Evolutionary conservation across 257 asterid species (phyloP).

Genomic region (Jacaranda mimosifolia): DNA sequence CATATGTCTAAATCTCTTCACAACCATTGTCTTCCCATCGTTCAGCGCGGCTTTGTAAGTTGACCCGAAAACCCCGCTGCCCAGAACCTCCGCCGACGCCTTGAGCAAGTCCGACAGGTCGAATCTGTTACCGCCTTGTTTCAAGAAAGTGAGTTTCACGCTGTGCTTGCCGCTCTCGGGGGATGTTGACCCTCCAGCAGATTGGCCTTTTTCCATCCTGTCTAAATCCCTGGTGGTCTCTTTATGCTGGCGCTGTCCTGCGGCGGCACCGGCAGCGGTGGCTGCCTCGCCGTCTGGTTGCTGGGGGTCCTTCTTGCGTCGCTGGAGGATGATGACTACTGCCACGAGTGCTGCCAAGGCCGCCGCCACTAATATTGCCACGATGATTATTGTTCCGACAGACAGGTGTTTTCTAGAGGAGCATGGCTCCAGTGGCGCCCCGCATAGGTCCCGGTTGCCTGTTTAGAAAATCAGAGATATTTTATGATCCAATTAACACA

Average conservation of each 20-base stretch:
- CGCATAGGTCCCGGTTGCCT: constrained; percentile 82
- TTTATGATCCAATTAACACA: background rate
- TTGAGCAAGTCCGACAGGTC: constrained; percentile 76
- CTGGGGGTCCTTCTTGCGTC: constrained; percentile 40
- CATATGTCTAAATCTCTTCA: constrained; percentile 88
- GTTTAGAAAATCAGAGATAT: background rate
- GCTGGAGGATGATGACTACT: constrained; percentile 48
- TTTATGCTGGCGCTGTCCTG: background rate
- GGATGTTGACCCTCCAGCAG: constrained; percentile 18
- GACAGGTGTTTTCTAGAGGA: constrained; percentile 31
- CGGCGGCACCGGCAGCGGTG: background rate
- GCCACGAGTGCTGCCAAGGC: constrained; percentile 57
- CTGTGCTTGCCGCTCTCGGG: constrained; percentile 47
- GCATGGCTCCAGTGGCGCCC: constrained; percentile 71
- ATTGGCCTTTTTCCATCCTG: constrained; percentile 55
- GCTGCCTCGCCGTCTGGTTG: constrained; percentile 17
- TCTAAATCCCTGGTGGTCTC: constrained; percentile 36
- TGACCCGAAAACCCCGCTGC: constrained; percentile 77
- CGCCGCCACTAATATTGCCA: constrained; percentile 42
- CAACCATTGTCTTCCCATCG: constrained; percentile 63
- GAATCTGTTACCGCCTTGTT: constrained; percentile 60
- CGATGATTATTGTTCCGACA: constrained; percentile 41
- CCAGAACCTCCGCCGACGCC: constrained; percentile 91
- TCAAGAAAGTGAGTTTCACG: constrained; percentile 70
- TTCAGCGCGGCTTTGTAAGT: constrained; percentile 77